Base-by-base conservation (phyloP, 2,329 filamentous ascomycete species). In the Hysterium pulicare region DNA sequence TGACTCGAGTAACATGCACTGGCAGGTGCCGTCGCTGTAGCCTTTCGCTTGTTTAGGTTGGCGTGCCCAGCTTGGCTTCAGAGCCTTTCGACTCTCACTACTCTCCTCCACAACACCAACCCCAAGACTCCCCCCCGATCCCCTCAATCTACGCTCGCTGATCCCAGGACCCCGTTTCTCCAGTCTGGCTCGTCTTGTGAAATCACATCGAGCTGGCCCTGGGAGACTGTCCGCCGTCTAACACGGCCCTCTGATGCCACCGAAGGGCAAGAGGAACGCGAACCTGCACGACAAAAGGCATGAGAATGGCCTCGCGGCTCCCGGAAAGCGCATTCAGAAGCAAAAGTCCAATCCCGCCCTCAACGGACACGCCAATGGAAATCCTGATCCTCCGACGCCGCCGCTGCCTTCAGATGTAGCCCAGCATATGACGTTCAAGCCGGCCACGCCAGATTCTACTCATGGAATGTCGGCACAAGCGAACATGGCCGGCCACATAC, bases 241-340 rank as follows among this genome's bases (percentile, higher is more conserved):
- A 37, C 50, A 52, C 55, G 56, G 49, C 49, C 47, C 52, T 57
- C 63, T 69, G 61, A 75, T 75, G 72, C 72, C 73, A 70, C 72
- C 70, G 64, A 61, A 58, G 59, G 71, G 69, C 59, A 64, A 59
- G 58, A 64, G 58, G 57, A 66, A 57, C 55, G 63, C 70, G 61
- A 70, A 71, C 62, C 63, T 67, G 64, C 70, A 71, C 60, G 69
- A 73, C 66, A 72, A 69, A 57, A 82, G 86, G 69, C 86, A 94
- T 72, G 90, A 95, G 72, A 90, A 87, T 84, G 89, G 88, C 63
- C 77, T 89, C 68, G 85, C 90, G 77, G 83, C 83, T 61, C 82
- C 86, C 40, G 84, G 84, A 54, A 88, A 83, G 75, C 83, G 83
- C 66, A 72, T 83, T 58, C 57, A 64, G 47, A 71, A 67, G 59